These are phyloP conservation scores for Fusarium cyanostomum DNA, from an alignment of 2,329 filamentous ascomycete species.

Conservation along the genomic window DNA sequence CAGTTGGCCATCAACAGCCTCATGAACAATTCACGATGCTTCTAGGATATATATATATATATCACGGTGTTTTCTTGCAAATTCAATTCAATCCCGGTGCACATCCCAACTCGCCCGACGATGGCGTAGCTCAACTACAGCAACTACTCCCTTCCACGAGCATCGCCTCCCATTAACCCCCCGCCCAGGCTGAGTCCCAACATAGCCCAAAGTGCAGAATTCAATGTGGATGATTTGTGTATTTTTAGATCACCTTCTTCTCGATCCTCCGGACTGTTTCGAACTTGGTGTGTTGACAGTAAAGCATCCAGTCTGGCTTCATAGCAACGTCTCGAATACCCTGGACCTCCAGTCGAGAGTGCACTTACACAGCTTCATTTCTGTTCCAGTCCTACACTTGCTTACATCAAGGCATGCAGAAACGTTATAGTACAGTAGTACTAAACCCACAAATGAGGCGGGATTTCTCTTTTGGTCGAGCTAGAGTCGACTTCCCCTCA, in stretches of 20 bases:
- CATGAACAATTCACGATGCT: neutral
- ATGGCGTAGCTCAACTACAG: too few species aligned
- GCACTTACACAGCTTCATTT: neutral
- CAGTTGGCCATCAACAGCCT: neutral
- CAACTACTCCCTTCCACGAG: too few species aligned
- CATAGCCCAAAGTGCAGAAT: neutral
- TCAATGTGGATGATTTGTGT: neutral
- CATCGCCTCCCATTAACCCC: neutral
- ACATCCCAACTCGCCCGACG: too few species aligned
- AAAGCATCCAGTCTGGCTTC: neutral
- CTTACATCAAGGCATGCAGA: neutral
- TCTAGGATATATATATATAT: too few species aligned
- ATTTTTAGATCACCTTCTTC: neutral
- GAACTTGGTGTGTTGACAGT: neutral
- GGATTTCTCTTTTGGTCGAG: too few species aligned
- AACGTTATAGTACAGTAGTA: too few species aligned
- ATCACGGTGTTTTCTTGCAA: too few species aligned
- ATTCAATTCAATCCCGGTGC: too few species aligned
- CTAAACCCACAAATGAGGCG: too few species aligned
- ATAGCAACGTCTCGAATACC: neutral
- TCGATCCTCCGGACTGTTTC: neutral
- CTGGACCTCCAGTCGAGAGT: neutral
- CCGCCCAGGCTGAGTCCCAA: neutral
- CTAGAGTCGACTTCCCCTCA: too few species aligned
- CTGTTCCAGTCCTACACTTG: neutral